Evolutionary conservation across 2,329 filamentous ascomycete genomes (phyloP).

Genomic region (Pseudogymnoascus sp.): DNA sequence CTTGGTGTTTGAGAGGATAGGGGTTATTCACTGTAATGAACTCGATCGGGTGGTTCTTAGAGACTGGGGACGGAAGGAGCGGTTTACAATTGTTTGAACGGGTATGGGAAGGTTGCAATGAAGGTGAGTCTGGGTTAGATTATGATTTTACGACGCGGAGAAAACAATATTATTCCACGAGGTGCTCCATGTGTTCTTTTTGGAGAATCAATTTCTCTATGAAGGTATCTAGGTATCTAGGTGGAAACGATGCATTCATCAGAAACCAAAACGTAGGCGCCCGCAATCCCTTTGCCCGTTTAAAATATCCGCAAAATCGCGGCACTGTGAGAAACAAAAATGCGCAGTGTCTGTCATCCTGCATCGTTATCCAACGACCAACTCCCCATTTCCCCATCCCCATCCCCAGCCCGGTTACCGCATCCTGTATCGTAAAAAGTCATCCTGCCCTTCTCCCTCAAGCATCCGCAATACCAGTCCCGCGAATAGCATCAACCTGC

Average conservation of each 20-base stretch:
- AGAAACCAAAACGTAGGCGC: not conserved
- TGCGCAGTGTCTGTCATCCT: not conserved
- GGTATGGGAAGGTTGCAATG: not conserved
- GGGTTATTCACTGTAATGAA: not conserved
- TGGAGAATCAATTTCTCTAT: not conserved
- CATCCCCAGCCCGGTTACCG: not conserved
- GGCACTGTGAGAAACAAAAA: conserved; percentile 8
- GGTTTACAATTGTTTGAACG: not conserved
- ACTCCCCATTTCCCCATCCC: not conserved
- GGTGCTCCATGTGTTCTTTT: not conserved
- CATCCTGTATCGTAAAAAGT: not conserved
- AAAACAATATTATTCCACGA: no score
- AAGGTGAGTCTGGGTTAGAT: no score
- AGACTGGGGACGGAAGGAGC: not conserved
- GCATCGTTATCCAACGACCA: conserved; percentile 5
- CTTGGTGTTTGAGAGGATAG: not conserved
- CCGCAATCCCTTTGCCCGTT: not conserved
- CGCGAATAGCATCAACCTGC: conserved; percentile 29
- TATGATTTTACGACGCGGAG: no score
- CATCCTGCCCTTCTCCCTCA: not conserved
- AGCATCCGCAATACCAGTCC: not conserved
- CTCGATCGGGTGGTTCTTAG: not conserved
- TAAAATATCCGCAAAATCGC: not conserved
- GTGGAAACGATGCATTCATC: not conserved
- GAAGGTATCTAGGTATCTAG: conserved; percentile 1